Conservation (phyloP, 1,284 basidiomycete genomes). For the Fistulinella cinereoalba region DNA sequence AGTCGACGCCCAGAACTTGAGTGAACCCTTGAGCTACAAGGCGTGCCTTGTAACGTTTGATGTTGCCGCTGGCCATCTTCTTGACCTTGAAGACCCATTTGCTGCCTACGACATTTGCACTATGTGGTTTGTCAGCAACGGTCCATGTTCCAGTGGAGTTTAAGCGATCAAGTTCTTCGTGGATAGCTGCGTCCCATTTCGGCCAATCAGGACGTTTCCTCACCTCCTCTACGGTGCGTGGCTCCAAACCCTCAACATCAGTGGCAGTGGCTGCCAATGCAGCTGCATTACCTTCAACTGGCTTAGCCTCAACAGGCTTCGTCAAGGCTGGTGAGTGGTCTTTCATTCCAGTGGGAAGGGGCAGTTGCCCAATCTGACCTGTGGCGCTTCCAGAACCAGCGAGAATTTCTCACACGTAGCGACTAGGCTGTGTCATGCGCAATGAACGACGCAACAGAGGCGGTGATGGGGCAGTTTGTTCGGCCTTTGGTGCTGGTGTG, state of each 20-base stretch:
- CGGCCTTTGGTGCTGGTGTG: too few relatives aligned
- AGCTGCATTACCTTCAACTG: not conserved
- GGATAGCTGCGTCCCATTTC: not conserved
- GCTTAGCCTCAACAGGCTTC: too few relatives aligned
- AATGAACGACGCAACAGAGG: too few relatives aligned
- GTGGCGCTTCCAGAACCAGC: too few relatives aligned
- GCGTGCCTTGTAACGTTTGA: not conserved
- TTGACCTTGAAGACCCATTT: conserved; percentile 7
- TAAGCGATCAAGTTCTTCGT: conserved; percentile 1
- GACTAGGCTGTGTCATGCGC: too few relatives aligned
- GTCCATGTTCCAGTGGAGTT: not conserved
- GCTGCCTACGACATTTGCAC: not conserved
- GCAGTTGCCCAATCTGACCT: too few relatives aligned
- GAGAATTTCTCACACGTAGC: too few relatives aligned
- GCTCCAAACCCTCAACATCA: conserved; percentile 1
- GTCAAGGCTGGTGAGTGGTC: too few relatives aligned
- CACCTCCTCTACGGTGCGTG: not conserved
- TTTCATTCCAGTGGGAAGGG: too few relatives aligned
- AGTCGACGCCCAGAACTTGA: not conserved
- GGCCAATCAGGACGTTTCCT: not conserved
- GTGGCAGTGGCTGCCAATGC: not conserved
- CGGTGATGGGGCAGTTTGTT: too few relatives aligned
- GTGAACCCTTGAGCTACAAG: not conserved
- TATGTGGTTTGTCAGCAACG: not conserved
- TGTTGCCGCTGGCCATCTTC: not conserved